Base-by-base conservation (phyloP, 345 rosid genomes). In the Corchorus olitorius region DNA sequence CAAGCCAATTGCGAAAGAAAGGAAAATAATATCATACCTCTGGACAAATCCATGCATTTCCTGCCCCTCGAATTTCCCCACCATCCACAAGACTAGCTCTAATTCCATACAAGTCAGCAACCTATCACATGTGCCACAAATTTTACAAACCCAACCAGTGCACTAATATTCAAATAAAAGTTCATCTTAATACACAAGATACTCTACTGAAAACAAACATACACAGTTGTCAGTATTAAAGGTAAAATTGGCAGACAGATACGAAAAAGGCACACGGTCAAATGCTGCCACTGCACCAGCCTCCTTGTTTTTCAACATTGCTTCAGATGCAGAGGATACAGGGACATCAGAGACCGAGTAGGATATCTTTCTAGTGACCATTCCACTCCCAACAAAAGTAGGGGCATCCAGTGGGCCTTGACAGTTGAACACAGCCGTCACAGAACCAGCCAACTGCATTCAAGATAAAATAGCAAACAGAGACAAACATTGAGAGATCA, bases 31-130 rank as follows among this genome's bases (percentile, higher is more conserved):
- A 17, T 54, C 67, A 69, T 85, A 95, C 99, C 96, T 95, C 99
- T n/a, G 93, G 98, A 80, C 97, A 95, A 71, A 95, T 84, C 99
- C 99, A 95, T 65, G 96, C 97, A 87, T 95, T 95, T 79, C 99
- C 99, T 43, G 98, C 99, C 74, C 99, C 99, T 58, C 99, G 90
- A 84, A 95, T 92, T 79, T 95, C 99, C 76, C 99, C 98, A 75
- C 99, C 99, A 87, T 95, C 99, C 67, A 93, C 99, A 85, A 95
- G 96, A 85, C 87, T 92, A 77, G 98, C 99, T 90, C 99, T 88
- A 70, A 95, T 95, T 78, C 99, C 99, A 87, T 95, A 95, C 67
- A 95, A 79, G 82, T 95, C 98, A 52, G 98, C 96, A 84, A 95
- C 97, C 99, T 93, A 78, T 76, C 70, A 80, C 72, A 79, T 33